Evolutionary conservation across 2,329 filamentous ascomycete species (phyloP), one percentile per base, ranked within the genome.

Genomic region (Leptographium lundbergii): DNA sequence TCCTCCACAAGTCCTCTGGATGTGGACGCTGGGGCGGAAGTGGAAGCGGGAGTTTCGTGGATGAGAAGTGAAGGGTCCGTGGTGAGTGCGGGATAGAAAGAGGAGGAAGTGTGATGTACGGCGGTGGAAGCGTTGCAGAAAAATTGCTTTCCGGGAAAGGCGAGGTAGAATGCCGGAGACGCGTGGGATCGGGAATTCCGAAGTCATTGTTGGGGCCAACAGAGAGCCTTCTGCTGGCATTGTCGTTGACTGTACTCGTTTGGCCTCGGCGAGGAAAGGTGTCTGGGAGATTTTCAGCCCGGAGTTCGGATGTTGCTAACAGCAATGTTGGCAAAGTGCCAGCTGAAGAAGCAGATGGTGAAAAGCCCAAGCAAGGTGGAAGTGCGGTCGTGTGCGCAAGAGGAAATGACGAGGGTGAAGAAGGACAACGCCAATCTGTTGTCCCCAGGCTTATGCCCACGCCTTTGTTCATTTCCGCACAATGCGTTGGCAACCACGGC

Each of bases 31-130:
- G 54, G 2, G 47, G 51, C 25, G 48, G 58, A 24, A 57, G 47
- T 2, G 60, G 52, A 42, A 59, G 54, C 27, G 42, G 57, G 6
- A 42, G 57, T 9, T 29, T 39, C 13, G 45, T 32, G 22, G 58
- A 56, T 6, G 58, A 10, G 25, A 56, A 55, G 2, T 71, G 7
- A 68, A 60, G 52, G 62, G 62, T 66, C 61, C 65, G 66, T 68
- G 64, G 67, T 62, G 64, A 66, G 10, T 14, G 13, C 2, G 19
- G 34, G 6, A 17, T n/a, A 17, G 50, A 47, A 48, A 19, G 45
- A 11, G 54, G 54, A 9, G 54, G 58, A 34, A 59, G 50, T 11
- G 54, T 42, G 17, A 56, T 51, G 7, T 39, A 53, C 7, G 58
- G 58, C 9, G 34, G 36, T 6, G 58, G 58, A 19, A 57, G 39